These are phyloP conservation scores for Tardiomyces blankii DNA, from an alignment of 1,139 yeast genomes.

Conservation along the genomic window DNA sequence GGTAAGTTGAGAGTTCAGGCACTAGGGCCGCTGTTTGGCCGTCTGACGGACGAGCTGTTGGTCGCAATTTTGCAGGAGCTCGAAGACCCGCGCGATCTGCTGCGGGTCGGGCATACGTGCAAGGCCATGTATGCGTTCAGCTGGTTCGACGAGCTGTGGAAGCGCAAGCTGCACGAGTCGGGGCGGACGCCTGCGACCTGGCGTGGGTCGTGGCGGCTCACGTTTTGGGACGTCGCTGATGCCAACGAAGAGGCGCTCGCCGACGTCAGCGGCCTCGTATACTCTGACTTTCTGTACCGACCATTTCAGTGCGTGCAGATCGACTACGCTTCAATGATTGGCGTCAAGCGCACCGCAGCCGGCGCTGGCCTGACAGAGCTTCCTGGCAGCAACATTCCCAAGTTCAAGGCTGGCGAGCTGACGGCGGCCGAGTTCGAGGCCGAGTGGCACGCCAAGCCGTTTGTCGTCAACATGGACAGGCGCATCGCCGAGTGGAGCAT, in stretches of 20 bases:
- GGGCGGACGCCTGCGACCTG: slow-evolving; percentile 29
- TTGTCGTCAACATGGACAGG: slow-evolving; percentile 38
- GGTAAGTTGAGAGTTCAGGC: slow-evolving; percentile 24
- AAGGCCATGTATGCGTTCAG: slow-evolving; percentile 59
- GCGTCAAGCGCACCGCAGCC: slow-evolving; percentile 2
- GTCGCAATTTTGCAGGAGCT: slow-evolving; percentile 28
- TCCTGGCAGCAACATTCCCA: slow-evolving; percentile 7
- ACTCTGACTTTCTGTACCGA: slow-evolving; percentile 57
- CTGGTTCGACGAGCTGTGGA: slow-evolving; percentile 75
- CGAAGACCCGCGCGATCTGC: slow-evolving; percentile 35
- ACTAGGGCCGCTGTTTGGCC: slow-evolving; percentile 41
- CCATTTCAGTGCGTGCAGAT: slow-evolving; percentile 74
- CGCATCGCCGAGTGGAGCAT: slow-evolving; percentile 50
- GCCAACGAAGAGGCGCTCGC: slow-evolving; percentile 34
- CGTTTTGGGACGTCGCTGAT: slow-evolving; percentile 35
- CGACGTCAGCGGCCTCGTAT: slow-evolving; percentile 26
- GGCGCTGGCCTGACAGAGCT: slow-evolving; percentile 7
- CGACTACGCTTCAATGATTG: slow-evolving; percentile 32
- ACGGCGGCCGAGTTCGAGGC: slow-evolving; percentile 35
- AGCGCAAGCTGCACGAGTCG: slow-evolving; percentile 33
- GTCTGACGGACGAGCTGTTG: slow-evolving; percentile 42
- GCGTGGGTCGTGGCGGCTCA: slow-evolving; percentile 72
- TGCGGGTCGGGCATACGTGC: slow-evolving; percentile 45
- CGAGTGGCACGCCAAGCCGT: slow-evolving; percentile 47
- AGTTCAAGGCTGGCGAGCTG: slow-evolving; percentile 24